Evolutionary conservation across 139 green algal genomes (phyloP).

Genomic region (Pleodorina starrii): DNA sequence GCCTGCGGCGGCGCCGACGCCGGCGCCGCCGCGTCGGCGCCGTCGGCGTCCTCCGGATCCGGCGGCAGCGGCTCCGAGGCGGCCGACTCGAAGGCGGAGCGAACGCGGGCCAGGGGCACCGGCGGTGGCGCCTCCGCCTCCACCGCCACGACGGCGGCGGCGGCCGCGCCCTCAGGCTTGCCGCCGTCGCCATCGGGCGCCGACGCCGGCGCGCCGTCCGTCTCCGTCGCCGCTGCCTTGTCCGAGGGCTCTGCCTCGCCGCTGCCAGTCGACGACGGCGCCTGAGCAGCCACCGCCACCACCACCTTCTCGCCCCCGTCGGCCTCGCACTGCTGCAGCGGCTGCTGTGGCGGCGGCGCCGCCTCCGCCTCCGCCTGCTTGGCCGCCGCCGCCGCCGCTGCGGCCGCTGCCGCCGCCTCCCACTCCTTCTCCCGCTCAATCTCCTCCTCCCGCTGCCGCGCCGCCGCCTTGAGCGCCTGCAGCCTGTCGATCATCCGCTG

Average conservation of each 20-base stretch:
- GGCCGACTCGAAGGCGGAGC: not conserved
- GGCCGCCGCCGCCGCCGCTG: not conserved
- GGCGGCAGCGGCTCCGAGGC: not conserved
- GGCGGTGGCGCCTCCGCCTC: too few relatives aligned
- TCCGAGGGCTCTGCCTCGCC: too few relatives aligned
- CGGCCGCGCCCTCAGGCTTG: too few relatives aligned
- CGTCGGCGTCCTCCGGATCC: not conserved
- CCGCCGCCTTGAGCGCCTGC: conserved; percentile 23
- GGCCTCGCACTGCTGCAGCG: not conserved
- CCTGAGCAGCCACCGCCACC: not conserved
- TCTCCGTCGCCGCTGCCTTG: not conserved
- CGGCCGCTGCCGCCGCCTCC: not conserved
- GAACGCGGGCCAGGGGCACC: not conserved
- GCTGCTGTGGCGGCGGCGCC: not conserved
- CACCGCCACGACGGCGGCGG: too few relatives aligned
- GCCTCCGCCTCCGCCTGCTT: not conserved
- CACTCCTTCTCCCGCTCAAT: not conserved
- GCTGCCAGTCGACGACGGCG: too few relatives aligned
- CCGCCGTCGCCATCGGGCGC: not conserved
- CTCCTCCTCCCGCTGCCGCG: not conserved
- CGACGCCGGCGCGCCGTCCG: not conserved
- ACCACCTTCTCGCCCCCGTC: not conserved
- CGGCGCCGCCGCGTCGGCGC: not conserved
- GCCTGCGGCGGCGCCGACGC: not conserved
- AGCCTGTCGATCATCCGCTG: conserved; percentile 28